Evolutionary conservation across 306 rosid genomes (phyloP).

Genomic region (Carpinus viminea): DNA sequence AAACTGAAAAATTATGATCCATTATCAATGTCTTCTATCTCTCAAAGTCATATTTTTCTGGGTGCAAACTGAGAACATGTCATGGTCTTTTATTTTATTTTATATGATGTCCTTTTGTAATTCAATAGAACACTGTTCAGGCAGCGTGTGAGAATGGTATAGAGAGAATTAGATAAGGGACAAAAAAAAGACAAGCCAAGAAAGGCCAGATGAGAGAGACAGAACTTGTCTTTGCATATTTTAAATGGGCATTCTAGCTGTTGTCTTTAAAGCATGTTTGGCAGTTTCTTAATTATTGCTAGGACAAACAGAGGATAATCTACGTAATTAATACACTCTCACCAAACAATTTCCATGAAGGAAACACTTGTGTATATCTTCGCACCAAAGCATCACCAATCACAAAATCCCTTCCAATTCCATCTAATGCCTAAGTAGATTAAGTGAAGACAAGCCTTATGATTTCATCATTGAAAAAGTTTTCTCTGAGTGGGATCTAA

Average conservation of each 20-base stretch:
- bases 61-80: too few relatives aligned
- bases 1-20: too few relatives aligned
- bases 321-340: slow-evolving; percentile 25
- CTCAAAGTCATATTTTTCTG: too few relatives aligned
- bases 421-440: background rate
- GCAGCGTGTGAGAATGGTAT: too few relatives aligned
- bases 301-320: background rate
- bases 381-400: background rate
- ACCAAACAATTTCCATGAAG: slow-evolving; percentile 19
- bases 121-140: too few relatives aligned
- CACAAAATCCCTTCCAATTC: background rate
- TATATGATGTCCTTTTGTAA: too few relatives aligned
- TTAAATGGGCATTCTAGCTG: background rate
- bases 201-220: background rate
- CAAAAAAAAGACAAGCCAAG: background rate
- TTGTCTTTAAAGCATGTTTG: slow-evolving; percentile 18
- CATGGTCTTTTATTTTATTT: too few relatives aligned
- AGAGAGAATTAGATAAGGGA: too few relatives aligned
- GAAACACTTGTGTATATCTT: background rate
- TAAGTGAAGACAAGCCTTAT: background rate
- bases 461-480: background rate
- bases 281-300: slow-evolving; percentile 33
- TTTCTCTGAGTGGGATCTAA: too few relatives aligned
- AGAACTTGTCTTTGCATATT: background rate
- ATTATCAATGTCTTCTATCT: too few relatives aligned